Evolutionary conservation across 495 filamentous ascomycete genomes (phyloP), one percentile per base, ranked within the genome.

Genomic region (Penicillium simplicissimum): DNA sequence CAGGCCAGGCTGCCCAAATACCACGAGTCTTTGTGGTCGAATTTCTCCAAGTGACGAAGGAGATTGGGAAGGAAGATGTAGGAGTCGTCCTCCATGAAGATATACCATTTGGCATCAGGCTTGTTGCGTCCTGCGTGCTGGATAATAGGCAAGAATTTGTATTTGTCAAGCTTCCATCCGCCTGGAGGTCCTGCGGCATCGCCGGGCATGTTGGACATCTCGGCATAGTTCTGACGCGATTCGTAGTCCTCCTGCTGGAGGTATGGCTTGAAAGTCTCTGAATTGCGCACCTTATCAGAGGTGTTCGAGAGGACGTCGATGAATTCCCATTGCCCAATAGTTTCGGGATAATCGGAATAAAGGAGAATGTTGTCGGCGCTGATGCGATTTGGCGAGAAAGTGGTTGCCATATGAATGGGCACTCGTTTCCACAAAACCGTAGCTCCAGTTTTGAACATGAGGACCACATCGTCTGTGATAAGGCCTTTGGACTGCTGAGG

Each of bases 31-130:
- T 55, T 62, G 25, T 75, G 72, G 43, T 83, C 71, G 51, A 86
- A 67, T 36, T 62, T 64, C 19, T 70, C 64, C 37, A 86, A 67
- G 73, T 82, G 85, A 23, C 71, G 68, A n/a, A 81, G 68, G 35
- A 86, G 62, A 63, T 83, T 87, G 21, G 77, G 71, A 75, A 83
- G 86, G 57, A 86, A 75, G 31, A 87, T 76, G 63, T 84, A 85
- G 13, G 84, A 82, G 68, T 87, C 85, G 52, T 83, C 84, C 52
- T 87, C 85, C 66, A 87, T 79, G 59, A 86, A 85, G 34, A 87
- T 65, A 67, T 86, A 88, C 82, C 84, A 88, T 56, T 85, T 79
- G 21, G 79, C 77, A 51, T 75, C 62, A 3, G 84, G 83, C 8
- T 65, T 66, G 33, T 42, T 67, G 28, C 60, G 67, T n/a, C 74